Base-by-base conservation (phyloP, 371 early-diverging fungal species). In the Chytridium lagenaria region DNA sequence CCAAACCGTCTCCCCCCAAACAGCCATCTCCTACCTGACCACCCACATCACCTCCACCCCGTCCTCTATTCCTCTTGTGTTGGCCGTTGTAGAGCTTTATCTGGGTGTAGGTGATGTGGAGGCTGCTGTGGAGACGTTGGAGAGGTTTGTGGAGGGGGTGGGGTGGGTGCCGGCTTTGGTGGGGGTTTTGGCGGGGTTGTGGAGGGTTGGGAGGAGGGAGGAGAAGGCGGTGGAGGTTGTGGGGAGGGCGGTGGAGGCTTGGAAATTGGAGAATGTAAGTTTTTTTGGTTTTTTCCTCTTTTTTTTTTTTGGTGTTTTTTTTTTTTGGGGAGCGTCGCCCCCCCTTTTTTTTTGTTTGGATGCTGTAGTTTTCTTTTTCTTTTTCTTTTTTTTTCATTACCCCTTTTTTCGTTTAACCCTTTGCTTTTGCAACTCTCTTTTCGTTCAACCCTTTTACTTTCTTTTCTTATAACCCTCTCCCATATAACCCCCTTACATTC, bases 11-110 rank as follows among this genome's bases (percentile, higher is more conserved):
- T n/a, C n/a, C n/a, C n/a, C n/a, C n/a, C n/a, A n/a, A n/a, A n/a
- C n/a, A n/a, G n/a, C n/a, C n/a, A 68, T 90, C 26, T 87, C 89
- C 55, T 91, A 91, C 44, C 70, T 92, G 12, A 33, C 3, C 34
- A 7, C 30, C 2, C 7, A 33, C 15, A 31, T 61, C 12, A 5
- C 61, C 12, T 15, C 7, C 3, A 28, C 16, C 61, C 3, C 3
- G 15, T 7, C 3, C 3, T 61, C 61, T 16, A 26, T 37, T 23
- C 12, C 34, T 34, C 34, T 61, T 28, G 34, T 16, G 3, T 23
- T 61, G 12, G 61, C 34, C 2, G 7, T 61, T 5, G 61, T 34
- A 16, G 61, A 61, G 36, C 61, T 61, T 16, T 37, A 34, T 15
- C 37, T 61, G 34, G 34, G 61, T 12, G 10, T 7, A 12, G 37